Evolutionary conservation across 2,329 filamentous ascomycete genomes (phyloP).

Genomic region (Aspergillus sp.): DNA sequence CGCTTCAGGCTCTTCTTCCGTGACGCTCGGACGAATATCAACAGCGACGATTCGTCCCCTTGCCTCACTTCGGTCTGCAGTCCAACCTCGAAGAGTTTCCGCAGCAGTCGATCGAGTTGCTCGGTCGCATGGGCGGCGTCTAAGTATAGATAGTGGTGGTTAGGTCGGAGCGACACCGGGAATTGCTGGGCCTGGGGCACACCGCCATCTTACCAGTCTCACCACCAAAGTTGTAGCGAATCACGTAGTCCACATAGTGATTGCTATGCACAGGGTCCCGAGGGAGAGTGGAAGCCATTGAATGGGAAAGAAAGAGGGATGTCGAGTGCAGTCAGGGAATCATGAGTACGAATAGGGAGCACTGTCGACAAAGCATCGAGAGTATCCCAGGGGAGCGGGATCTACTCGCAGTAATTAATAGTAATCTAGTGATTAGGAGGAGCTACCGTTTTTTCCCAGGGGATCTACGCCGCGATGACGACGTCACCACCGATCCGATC

Average conservation of each 20-base stretch:
- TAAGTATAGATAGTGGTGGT: constrained; percentile 35
- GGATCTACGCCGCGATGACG: constrained; percentile 3
- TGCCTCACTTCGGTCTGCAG: constrained; percentile 84
- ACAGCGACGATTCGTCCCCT: constrained; percentile 72
- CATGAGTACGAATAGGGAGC: not conserved
- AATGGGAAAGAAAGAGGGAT: not conserved
- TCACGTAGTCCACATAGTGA: constrained; percentile 83
- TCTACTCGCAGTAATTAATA: not conserved
- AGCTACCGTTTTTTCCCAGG: not conserved
- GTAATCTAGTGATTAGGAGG: not conserved
- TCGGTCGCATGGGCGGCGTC: constrained; percentile 70
- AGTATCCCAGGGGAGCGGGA: not conserved
- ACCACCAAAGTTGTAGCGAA: constrained; percentile 74
- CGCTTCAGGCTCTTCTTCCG: constrained; percentile 70
- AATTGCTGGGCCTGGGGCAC: not conserved
- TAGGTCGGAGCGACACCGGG: constrained; percentile 7
- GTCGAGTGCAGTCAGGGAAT: constrained; percentile 3
- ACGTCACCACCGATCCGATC: constrained; percentile 7
- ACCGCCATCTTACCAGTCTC: constrained; percentile 58
- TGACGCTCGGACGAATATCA: constrained; percentile 81
- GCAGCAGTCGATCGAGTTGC: constrained; percentile 76
- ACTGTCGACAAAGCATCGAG: not conserved
- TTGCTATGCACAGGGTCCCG: constrained; percentile 49
- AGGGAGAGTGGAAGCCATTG: constrained; percentile 34
- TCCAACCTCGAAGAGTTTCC: constrained; percentile 73